Base-by-base conservation (phyloP, 805 yeast species). In the Myxozyma udenii region DNA sequence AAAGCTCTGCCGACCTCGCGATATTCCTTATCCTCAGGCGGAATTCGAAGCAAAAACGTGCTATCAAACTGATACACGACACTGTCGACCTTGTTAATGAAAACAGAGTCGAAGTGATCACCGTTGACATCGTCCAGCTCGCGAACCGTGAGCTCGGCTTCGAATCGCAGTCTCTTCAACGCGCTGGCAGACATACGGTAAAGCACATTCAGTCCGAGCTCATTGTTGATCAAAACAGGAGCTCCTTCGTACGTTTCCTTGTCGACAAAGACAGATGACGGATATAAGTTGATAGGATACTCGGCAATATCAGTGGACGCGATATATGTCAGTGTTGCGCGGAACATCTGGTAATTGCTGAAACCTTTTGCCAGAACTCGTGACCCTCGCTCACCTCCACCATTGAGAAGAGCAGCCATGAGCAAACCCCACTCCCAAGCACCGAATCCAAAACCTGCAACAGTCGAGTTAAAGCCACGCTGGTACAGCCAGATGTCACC, bases 401-500 rank as follows among this genome's bases (percentile, higher is more conserved):
- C 96, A 55, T 83, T 81, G 39, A 93, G 72, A 48, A 93, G 71
- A 1, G 89, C 85, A 38, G 95, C 83, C 82, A 88, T 80, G 45
- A 91, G 68, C 35, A 84, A 71, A 26, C 89, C 83, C 67, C 89
- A 89, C 70, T 93, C 98, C 66, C 88, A 88, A 61, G 84, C 86
- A 11, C 98, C 98, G 68, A 93, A 91, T 0, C 98, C 98, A 28
- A 87, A 86, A 39, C 78, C 74, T 16, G 78, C 73, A 28, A 84
- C 65, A 14, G 78, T 69, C 0, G 95, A 80, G 9, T 79, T 75
- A 52, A 88, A 80, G 0, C 95, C 95, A 59, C 95, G 78, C 69
- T 93, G 98, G 44, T 80, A 77, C 38, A 93, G 75, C 98, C 98
- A 93, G 49, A 93, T 71, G 57, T 90, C 78, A 2, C 96, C 96